These are phyloP conservation scores for Micractinium conductrix DNA, from an alignment of 139 green algal species.

Conservation along the genomic window DNA sequence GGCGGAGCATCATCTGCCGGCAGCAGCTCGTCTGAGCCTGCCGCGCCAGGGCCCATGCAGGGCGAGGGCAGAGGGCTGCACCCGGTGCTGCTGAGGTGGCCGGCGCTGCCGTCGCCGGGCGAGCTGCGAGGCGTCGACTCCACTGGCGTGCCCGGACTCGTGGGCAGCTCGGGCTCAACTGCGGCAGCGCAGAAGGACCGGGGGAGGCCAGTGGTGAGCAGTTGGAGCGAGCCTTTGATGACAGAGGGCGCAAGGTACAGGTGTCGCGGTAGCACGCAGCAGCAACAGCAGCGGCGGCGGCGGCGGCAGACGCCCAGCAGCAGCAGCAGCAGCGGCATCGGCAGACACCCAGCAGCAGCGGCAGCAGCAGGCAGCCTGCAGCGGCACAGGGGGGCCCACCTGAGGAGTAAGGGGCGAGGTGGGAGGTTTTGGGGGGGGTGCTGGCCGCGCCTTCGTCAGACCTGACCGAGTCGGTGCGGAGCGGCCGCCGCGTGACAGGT, in stretches of 20 bases:
- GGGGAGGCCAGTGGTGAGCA: too few species aligned
- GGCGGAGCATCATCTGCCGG: background rate
- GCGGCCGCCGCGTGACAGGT: background rate
- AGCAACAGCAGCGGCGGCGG: too few species aligned
- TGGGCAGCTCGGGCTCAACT: background rate
- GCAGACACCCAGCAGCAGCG: too few species aligned
- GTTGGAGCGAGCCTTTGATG: too few species aligned
- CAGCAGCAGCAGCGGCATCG: too few species aligned
- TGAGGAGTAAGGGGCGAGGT: background rate
- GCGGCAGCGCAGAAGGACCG: too few species aligned
- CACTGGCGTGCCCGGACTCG: constrained; percentile 27
- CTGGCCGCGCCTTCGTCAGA: background rate
- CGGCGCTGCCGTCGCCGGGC: background rate
- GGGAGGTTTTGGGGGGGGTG: background rate
- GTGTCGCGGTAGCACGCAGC: too few species aligned
- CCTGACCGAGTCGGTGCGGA: background rate
- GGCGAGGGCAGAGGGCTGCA: constrained; percentile 13
- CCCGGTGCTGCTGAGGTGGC: background rate
- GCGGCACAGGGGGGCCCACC: background rate
- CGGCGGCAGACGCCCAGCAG: too few species aligned
- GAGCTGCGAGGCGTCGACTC: background rate
- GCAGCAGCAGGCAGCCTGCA: background rate
- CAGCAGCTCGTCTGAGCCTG: background rate
- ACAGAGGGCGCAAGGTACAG: too few species aligned
- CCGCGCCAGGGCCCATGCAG: background rate